Conservation (phyloP, 192 early-diverging fungal species). For the Spinellus fusiger region DNA sequence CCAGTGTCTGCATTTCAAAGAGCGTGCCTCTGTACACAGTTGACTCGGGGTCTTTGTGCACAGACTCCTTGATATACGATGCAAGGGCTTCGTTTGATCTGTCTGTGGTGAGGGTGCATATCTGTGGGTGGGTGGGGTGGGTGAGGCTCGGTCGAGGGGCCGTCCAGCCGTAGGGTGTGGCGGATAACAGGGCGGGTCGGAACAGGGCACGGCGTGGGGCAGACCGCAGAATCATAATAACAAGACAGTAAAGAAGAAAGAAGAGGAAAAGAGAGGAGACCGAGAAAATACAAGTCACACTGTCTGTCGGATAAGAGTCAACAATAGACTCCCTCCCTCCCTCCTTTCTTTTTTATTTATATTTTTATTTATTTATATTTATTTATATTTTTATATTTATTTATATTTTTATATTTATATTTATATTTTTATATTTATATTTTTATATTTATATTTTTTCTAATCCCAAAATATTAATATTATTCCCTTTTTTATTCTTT, state of each 20-base stretch:
- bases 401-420: not conserved
- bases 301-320: no score
- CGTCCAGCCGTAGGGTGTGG: no score
- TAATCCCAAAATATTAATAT: not conserved
- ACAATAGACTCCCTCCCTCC: not conserved
- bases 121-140: no score
- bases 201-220: no score
- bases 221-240: no score
- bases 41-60: not conserved
- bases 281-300: no score
- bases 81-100: no score
- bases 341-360: not conserved
- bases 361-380: not conserved
- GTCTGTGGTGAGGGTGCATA: no score
- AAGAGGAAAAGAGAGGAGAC: no score
- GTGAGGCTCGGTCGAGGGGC: no score
- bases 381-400: not conserved
- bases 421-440: not conserved
- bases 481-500: not conserved
- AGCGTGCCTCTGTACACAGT: conserved; percentile 13
- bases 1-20: conserved; percentile 15
- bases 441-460: not conserved
- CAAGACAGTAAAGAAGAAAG: no score
- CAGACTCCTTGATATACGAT: not conserved
- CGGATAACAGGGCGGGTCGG: no score